Percentiles rank a stretch among this genome's conserved stretches.
phyloP scores from a whole-genome alignment of 1,284 basidiomycete genomes.

The Malassezia yamatoensis region DNA sequence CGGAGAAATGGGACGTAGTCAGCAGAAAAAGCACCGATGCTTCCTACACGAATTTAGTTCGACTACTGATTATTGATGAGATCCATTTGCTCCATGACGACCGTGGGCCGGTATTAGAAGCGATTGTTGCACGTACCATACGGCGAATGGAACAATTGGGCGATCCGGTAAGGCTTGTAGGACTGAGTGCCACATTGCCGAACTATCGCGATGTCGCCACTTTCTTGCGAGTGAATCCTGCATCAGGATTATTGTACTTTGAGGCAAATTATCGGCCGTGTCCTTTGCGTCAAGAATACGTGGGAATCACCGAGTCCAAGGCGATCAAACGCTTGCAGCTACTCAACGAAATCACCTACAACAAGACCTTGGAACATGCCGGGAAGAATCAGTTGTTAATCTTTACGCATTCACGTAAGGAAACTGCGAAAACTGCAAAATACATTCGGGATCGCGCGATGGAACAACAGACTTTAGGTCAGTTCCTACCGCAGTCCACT shows the following conservation, averaged over 20 bases:
- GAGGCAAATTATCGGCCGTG: slow-evolving; percentile 84
- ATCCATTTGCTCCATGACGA: slow-evolving; percentile 97
- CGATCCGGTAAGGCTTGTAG: slow-evolving; percentile 86
- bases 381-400: slow-evolving; percentile 56
- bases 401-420: slow-evolving; percentile 96
- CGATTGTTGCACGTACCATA: slow-evolving; percentile 81
- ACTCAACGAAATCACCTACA: slow-evolving; percentile 98
- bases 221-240: slow-evolving; percentile 87
- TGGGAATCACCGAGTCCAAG: slow-evolving; percentile 98
- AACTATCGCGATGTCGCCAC: slow-evolving; percentile 98
- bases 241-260: slow-evolving; percentile 92
- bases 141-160: slow-evolving; percentile 70
- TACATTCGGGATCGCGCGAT: slow-evolving; percentile 90
- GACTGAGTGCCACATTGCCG: slow-evolving; percentile 88
- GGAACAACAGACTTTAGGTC: slow-evolving; percentile 88
- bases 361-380: slow-evolving; percentile 57
- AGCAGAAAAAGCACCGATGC: slow-evolving; percentile 95
- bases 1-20: slow-evolving; percentile 95
- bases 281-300: slow-evolving; percentile 88
- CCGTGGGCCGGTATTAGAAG: slow-evolving; percentile 91
- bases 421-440: slow-evolving; percentile 92
- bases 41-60: slow-evolving; percentile 90
- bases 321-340: slow-evolving; percentile 96
- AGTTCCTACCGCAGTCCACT: slow-evolving; percentile 59
- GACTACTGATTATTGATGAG: slow-evolving; percentile 94